Conservation (phyloP, 73 alveolate genomes). For the Paramecium biaurelia region DNA sequence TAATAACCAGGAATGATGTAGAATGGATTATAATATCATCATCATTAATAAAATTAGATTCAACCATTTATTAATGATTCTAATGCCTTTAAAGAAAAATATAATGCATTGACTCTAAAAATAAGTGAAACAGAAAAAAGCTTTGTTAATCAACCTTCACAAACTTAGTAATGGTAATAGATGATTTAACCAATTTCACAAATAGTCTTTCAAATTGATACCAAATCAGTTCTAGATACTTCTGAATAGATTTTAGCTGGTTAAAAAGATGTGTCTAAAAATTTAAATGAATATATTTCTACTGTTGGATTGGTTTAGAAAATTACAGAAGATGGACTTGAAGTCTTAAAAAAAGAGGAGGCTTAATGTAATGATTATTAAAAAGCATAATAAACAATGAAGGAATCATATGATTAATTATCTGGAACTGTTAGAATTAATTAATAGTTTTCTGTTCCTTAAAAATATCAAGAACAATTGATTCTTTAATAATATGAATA, state of each 20-base stretch:
- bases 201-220: background rate
- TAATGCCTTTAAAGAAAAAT: background rate
- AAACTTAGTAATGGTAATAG: background rate
- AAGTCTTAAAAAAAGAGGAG: conserved; percentile 1
- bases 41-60: background rate
- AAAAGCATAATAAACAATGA: background rate
- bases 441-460: background rate
- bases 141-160: background rate
- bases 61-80: background rate
- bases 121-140: background rate
- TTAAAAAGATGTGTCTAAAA: background rate
- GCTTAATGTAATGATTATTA: background rate
- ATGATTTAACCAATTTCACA: background rate
- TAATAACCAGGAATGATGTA: background rate
- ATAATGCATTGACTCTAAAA: background rate
- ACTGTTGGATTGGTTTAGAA: background rate
- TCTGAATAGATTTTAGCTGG: background rate
- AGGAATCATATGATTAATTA: background rate
- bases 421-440: background rate
- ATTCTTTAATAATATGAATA: background rate
- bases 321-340: background rate
- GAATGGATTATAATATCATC: background rate
- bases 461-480: background rate
- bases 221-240: background rate
- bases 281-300: background rate